Base-by-base conservation (phyloP, 192 early-diverging fungal species). In the Coemansia sp. region DNA sequence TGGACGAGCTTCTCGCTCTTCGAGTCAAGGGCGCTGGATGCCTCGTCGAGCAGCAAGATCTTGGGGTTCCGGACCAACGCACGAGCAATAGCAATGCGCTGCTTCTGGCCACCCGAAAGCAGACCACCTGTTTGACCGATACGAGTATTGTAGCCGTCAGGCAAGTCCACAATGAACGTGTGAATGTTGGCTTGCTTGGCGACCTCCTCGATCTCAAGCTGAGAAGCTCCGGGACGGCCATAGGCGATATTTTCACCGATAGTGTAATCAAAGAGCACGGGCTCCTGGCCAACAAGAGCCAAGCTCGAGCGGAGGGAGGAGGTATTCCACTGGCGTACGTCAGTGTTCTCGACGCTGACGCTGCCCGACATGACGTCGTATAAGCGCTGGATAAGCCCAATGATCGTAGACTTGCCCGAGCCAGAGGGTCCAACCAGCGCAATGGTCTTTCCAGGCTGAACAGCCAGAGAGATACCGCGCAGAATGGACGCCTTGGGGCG, bases 241-340 rank as follows among this genome's bases (percentile, higher is more conserved):
- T 93, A 96, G 7, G 80, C 82, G 59, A 98, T 95, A 86, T 98
- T 98, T 16, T 97, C 94, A 30, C 85, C 86, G 68, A 98, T 91
- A 28, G 89, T 86, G 74, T 93, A 80, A 81, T 95, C 92, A 70
- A 97, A 96, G 42, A 98, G 75, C 42, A 93, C 88, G 4, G 96
- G 96, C 83, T 97, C 95, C 75, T 98, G 96, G 26, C 91, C 90
- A 11, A 98, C 96, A n/a, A 98, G 79, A 17, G 93, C 91, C 84
- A 96, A 77, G 65, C 87, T 86, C 28, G 68, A 44, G 61, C 96
- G 89, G 26, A 97, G 82, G 43, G 89, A 86, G n/a, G 69, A 64
- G 8, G 95, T 39, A 35, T 88, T 85, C 85, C 90, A 92, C 52
- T 87, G 68, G 6, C 78, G 68, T 32, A 95, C 84, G 59, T 88